Evolutionary conservation across 2,329 filamentous ascomycete genomes (phyloP).

Genomic region (Fusarium sp.): DNA sequence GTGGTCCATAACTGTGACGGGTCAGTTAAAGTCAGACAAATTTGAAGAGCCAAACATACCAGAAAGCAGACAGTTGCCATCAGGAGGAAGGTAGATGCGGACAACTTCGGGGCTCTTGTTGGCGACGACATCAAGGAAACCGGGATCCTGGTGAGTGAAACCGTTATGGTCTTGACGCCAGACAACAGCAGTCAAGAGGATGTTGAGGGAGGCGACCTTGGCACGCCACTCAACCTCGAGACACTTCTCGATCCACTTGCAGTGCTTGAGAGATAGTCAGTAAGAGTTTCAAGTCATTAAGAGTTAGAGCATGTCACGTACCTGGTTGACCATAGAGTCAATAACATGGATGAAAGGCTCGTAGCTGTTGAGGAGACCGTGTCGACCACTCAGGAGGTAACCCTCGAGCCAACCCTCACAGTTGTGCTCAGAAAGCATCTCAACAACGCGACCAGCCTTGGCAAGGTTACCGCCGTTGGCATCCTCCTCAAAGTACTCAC

Average conservation of each 20-base stretch:
- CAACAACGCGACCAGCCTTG: slow-evolving; percentile 78
- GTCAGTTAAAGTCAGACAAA: slow-evolving; percentile 23
- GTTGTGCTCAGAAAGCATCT: slow-evolving; percentile 86
- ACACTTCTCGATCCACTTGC: slow-evolving; percentile 87
- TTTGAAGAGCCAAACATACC: slow-evolving; percentile 40
- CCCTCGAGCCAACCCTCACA: slow-evolving; percentile 85
- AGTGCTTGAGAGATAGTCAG: slow-evolving; percentile 63
- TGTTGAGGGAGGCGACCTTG: slow-evolving; percentile 80
- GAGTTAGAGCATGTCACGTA: slow-evolving; percentile 40
- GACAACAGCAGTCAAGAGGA: slow-evolving; percentile 80
- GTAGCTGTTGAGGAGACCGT: slow-evolving; percentile 83
- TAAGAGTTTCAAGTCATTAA: neutral
- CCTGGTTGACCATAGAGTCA: slow-evolving; percentile 85
- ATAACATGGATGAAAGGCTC: slow-evolving; percentile 87
- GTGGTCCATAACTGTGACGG: slow-evolving; percentile 71
- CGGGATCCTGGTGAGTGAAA: slow-evolving; percentile 84
- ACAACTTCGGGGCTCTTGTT: slow-evolving; percentile 86
- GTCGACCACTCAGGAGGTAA: slow-evolving; percentile 78
- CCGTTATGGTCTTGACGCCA: slow-evolving; percentile 89
- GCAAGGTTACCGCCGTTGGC: slow-evolving; percentile 78
- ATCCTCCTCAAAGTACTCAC: slow-evolving; percentile 82
- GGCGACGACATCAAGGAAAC: slow-evolving; percentile 81
- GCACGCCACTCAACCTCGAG: slow-evolving; percentile 82
- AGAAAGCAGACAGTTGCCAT: slow-evolving; percentile 81
- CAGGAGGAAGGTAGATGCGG: slow-evolving; percentile 82